A percentile compares a stretch with the other conserved stretches of the same genome.
These are phyloP conservation scores for Purpureocillium takamizusanense DNA, from an alignment of 2,329 filamentous ascomycete species.

Conservation along the genomic window DNA sequence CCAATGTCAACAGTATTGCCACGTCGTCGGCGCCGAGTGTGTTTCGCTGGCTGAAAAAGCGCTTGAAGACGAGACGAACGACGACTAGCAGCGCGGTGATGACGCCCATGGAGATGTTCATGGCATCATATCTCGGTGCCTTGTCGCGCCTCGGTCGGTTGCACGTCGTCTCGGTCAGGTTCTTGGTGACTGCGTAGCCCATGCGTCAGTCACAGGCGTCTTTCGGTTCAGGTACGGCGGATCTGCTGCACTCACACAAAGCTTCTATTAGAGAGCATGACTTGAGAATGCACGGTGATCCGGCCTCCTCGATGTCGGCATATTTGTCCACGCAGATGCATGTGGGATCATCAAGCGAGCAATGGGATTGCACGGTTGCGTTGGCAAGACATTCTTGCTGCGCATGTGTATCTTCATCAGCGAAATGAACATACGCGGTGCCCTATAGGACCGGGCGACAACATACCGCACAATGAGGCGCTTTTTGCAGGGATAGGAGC, in stretches of 20 bases:
- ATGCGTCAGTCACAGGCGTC: neutral
- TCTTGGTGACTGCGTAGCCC: constrained; percentile 1
- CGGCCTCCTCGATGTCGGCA: constrained; percentile 9
- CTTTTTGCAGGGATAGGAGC: no score
- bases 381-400: no score
- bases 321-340: constrained; percentile 26
- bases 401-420: no score
- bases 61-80: constrained; percentile 20
- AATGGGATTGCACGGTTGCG: constrained; percentile 6
- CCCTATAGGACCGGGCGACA: no score
- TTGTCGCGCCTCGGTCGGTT: constrained; percentile 10
- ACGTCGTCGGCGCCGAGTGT: constrained; percentile 21
- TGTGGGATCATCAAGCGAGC: constrained; percentile 1
- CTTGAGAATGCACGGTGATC: constrained; percentile 12
- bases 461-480: no score
- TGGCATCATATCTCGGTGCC: constrained; percentile 17
- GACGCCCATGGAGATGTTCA: constrained; percentile 17
- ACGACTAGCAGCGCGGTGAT: constrained; percentile 24
- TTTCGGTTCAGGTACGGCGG: no score
- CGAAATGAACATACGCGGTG: no score
- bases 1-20: constrained; percentile 14
- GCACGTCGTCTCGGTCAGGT: constrained; percentile 2
- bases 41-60: constrained; percentile 18
- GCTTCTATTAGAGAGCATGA: constrained; percentile 14
- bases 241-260: constrained; percentile 12